Evolutionary conservation across 1,284 basidiomycete genomes (phyloP).

Genomic region (Chiua sp.): DNA sequence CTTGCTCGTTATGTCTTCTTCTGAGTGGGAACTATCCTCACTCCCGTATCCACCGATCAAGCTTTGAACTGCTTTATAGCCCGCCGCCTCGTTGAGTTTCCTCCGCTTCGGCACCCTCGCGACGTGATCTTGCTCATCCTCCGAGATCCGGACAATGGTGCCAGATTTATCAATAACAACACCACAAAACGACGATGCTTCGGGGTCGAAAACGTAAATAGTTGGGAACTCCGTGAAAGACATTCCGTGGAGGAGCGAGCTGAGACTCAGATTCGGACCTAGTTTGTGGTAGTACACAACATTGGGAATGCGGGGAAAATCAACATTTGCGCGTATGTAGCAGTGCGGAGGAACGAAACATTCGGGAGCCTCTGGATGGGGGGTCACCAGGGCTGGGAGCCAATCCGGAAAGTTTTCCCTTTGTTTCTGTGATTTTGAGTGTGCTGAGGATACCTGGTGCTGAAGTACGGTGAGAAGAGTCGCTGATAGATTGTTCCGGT

Average conservation of each 20-base stretch:
- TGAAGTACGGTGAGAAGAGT: slow-evolving; percentile 58
- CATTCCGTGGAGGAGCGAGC: slow-evolving; percentile 56
- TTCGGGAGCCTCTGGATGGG: slow-evolving; percentile 59
- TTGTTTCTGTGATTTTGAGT: slow-evolving; percentile 34
- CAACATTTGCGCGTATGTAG: slow-evolving; percentile 56
- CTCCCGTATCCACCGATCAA: slow-evolving; percentile 73
- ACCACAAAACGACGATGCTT: slow-evolving; percentile 55
- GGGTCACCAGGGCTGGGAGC: slow-evolving; percentile 56
- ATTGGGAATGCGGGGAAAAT: slow-evolving; percentile 31
- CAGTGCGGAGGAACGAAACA: slow-evolving; percentile 61
- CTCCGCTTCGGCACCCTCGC: slow-evolving; percentile 53
- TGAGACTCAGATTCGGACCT: slow-evolving; percentile 54
- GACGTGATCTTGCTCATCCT: slow-evolving; percentile 40
- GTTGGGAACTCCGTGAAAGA: slow-evolving; percentile 84
- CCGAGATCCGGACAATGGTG: slow-evolving; percentile 39
- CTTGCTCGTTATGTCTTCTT: slow-evolving; percentile 32
- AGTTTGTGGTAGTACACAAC: slow-evolving; percentile 61
- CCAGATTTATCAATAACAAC: slow-evolving; percentile 59
- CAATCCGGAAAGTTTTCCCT: slow-evolving; percentile 55
- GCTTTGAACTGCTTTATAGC: slow-evolving; percentile 58
- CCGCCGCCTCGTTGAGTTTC: slow-evolving; percentile 55
- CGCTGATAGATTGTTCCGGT: slow-evolving; percentile 59
- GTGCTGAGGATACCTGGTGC: slow-evolving; percentile 39
- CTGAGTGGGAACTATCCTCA: slow-evolving; percentile 52
- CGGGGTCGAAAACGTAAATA: slow-evolving; percentile 72